Percentiles rank a stretch among this genome's conserved stretches.
Conservation (phyloP, 768 basidiomycete species). For the Rubroboletus pulcherrimus region DNA sequence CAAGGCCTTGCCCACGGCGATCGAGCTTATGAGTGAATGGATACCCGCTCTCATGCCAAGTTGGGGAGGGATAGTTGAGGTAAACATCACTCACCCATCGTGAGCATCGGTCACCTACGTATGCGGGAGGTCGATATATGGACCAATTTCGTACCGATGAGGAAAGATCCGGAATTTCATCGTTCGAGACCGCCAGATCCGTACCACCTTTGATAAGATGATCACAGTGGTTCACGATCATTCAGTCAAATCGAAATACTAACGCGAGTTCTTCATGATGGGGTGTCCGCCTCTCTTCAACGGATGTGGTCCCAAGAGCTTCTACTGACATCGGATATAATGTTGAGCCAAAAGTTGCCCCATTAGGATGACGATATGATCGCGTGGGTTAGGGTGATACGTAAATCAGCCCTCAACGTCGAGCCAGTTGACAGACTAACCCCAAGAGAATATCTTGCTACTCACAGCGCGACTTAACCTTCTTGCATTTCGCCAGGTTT, state of each 20-base stretch:
- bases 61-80: background rate
- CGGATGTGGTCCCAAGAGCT: background rate
- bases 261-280: background rate
- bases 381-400: background rate
- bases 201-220: background rate
- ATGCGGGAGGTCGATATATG: background rate
- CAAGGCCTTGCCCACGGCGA: background rate
- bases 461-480: background rate
- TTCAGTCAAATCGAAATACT: background rate
- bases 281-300: background rate
- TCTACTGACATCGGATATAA: background rate
- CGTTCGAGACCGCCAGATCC: background rate
- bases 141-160: constrained; percentile 1
- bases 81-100: background rate
- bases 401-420: background rate
- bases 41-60: background rate
- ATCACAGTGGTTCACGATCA: background rate
- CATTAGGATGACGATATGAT: background rate
- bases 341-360: background rate
- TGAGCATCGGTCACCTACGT: background rate
- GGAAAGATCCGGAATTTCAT: background rate
- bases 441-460: background rate
- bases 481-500: background rate
- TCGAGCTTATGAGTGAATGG: background rate
- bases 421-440: background rate